These are phyloP conservation scores for Amaranthus palmeri DNA, from an alignment of 148 eudicot genomes.

Conservation along the genomic window DNA sequence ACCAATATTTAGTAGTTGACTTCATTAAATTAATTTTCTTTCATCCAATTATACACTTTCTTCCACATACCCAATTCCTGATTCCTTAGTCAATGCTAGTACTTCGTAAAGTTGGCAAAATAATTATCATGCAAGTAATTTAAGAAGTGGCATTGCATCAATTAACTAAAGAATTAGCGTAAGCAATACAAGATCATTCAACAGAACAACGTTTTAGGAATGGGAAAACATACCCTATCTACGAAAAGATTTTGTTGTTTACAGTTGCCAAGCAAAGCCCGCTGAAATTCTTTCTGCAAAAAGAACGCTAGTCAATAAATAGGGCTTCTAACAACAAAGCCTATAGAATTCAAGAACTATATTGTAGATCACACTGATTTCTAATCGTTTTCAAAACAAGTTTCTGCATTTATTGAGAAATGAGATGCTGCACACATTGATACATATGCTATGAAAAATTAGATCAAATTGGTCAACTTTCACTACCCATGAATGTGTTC, in stretches of 20 bases:
- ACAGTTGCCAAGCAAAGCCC: conserved; percentile 32
- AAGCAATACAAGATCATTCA: not conserved
- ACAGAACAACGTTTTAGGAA: not conserved
- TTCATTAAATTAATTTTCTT: not conserved
- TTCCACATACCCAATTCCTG: not conserved
- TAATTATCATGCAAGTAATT: not conserved
- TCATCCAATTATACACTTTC: not conserved
- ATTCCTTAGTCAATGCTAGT: not conserved
- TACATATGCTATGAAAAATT: too few species aligned
- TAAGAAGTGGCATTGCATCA: not conserved
- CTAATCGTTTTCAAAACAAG: not conserved
- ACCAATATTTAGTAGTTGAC: not conserved
- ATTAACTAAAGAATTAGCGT: not conserved
- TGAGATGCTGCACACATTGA: too few species aligned
- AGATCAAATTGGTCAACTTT: not conserved
- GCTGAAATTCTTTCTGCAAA: conserved; percentile 41
- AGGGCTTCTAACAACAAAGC: not conserved
- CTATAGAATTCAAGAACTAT: not conserved
- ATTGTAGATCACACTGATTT: not conserved
- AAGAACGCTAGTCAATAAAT: not conserved
- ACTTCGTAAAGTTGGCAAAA: not conserved
- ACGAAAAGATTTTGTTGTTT: conserved; percentile 32
- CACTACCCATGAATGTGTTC: not conserved
- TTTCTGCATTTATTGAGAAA: not conserved
- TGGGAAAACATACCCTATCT: conserved; percentile 29